These are phyloP conservation scores for Rhizopogon roseolus DNA, from an alignment of 768 basidiomycete genomes.

Conservation along the genomic window DNA sequence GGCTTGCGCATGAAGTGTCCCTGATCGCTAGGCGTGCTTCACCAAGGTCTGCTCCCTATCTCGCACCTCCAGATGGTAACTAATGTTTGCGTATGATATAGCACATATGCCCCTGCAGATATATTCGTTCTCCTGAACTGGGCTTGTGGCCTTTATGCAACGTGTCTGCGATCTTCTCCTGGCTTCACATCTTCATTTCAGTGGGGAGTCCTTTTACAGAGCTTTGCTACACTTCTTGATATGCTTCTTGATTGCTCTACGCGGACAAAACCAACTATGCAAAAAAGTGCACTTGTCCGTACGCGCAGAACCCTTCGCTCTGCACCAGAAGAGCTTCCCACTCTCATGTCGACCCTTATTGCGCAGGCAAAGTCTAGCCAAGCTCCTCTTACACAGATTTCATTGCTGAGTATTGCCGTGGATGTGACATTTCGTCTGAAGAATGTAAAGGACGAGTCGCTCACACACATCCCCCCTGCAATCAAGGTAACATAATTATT, in stretches of 20 bases:
- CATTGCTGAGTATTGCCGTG: constrained; percentile 64
- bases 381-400: constrained; percentile 32
- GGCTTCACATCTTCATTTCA: constrained; percentile 41
- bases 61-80: background rate
- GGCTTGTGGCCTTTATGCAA: constrained; percentile 59
- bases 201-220: constrained; percentile 50
- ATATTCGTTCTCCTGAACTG: constrained; percentile 69
- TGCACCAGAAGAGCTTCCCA: constrained; percentile 45
- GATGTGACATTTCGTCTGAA: constrained; percentile 71
- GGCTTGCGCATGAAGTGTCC: constrained; percentile 66
- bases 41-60: constrained; percentile 43
- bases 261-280: constrained; percentile 53
- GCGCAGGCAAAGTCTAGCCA: constrained; percentile 44
- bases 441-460: constrained; percentile 38
- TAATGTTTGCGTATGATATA: constrained; percentile 9
- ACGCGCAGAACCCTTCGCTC: constrained; percentile 65
- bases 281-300: constrained; percentile 55
- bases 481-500: constrained; percentile 36
- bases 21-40: constrained; percentile 48
- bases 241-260: constrained; percentile 46
- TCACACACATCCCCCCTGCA: constrained; percentile 38
- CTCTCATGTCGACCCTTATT: constrained; percentile 51
- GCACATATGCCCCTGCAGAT: constrained; percentile 55
- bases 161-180: constrained; percentile 40
- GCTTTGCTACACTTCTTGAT: constrained; percentile 59